Conservation (phyloP, 169 alveolate species). For the Besnoitia besnoiti region DNA sequence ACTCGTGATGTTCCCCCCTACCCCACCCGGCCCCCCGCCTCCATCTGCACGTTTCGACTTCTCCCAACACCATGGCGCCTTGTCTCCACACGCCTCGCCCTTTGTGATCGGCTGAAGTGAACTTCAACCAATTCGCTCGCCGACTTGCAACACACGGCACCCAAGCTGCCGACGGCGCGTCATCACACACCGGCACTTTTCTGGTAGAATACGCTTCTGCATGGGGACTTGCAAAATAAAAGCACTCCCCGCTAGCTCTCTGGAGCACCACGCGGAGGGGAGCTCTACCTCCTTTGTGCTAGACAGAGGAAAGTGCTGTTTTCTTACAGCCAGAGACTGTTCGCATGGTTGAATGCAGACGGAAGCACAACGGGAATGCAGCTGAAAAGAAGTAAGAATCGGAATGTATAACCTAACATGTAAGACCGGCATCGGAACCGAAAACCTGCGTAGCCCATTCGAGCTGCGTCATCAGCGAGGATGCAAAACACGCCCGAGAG, state of each 20-base stretch:
- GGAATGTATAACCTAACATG: too few species aligned
- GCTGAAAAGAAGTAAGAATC: neutral
- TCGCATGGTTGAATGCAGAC: neutral
- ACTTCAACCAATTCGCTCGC: too few species aligned
- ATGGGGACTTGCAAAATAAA: neutral
- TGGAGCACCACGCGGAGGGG: neutral
- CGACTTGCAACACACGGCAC: too few species aligned
- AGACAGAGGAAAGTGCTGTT: neutral
- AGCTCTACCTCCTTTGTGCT: neutral
- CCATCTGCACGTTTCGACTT: too few species aligned
- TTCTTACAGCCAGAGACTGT: neutral
- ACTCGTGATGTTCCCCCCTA: too few species aligned
- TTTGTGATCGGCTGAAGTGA: too few species aligned
- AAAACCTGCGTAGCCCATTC: neutral
- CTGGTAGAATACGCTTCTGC: neutral
- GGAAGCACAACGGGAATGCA: neutral
- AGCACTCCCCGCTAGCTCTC: neutral
- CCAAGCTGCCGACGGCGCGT: neutral
- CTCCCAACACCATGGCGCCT: too few species aligned
- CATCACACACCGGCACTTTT: neutral
- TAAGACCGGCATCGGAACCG: neutral
- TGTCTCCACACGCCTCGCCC: too few species aligned
- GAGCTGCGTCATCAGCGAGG: neutral
- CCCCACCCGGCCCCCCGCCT: too few species aligned
- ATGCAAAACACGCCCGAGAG: neutral